Percentiles rank a stretch among this genome's conserved stretches.
phyloP scores from a whole-genome alignment of 768 basidiomycete genomes.

The Mycena sanguinolenta region DNA sequence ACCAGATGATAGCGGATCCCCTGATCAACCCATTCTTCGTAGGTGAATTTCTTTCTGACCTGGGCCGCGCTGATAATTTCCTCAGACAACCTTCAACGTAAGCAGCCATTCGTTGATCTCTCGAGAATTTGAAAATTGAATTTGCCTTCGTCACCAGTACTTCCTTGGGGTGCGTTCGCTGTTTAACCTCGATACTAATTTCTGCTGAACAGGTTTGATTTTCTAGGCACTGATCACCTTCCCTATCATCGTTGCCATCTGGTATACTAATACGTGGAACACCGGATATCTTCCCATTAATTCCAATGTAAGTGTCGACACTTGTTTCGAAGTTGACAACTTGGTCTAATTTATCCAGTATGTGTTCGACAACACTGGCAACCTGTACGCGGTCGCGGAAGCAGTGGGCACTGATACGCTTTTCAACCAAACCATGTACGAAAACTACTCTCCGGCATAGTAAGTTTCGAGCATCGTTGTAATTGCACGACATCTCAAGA shows the following conservation, averaged over 20 bases:
- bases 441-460: no score
- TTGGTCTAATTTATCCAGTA: no score
- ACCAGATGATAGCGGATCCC: no score
- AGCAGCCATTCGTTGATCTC: background rate
- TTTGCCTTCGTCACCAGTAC: background rate
- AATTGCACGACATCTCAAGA: background rate
- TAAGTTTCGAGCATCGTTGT: no score
- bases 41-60: conserved; percentile 33
- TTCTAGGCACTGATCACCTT: conserved; percentile 24
- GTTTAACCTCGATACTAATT: background rate
- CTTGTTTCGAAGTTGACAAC: background rate
- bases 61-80: background rate
- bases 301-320: conserved; percentile 44
- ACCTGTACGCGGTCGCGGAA: no score
- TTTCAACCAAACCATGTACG: no score
- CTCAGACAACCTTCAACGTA: conserved; percentile 30
- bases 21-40: conserved; percentile 46
- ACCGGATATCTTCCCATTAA: conserved; percentile 54
- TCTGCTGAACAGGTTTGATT: background rate
- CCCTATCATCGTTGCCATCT: conserved; percentile 19
- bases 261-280: conserved; percentile 52
- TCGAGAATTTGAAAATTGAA: background rate
- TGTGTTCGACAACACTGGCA: no score
- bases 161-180: no score
- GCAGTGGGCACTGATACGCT: no score